A percentile compares a stretch with the other conserved stretches of the same genome.
These are phyloP conservation scores for Colletotrichum eremochloae DNA, from an alignment of 2,329 filamentous ascomycete species.

Conservation along the genomic window DNA sequence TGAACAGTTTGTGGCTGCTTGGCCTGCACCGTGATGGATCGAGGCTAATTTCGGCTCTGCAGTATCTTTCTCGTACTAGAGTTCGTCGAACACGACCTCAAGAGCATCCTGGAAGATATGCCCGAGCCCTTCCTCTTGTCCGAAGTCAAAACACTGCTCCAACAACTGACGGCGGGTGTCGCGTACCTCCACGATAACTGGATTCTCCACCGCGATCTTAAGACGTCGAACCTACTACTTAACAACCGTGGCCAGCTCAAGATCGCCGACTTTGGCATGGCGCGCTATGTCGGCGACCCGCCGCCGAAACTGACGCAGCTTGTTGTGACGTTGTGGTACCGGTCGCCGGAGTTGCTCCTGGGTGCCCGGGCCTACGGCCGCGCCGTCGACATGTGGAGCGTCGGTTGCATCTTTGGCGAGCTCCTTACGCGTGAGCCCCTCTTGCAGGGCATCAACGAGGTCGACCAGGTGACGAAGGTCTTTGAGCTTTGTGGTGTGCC, in stretches of 20 bases:
- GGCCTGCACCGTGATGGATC: conserved; percentile 50
- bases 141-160: conserved; percentile 90
- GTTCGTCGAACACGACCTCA: conserved; percentile 97
- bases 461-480: conserved; percentile 88
- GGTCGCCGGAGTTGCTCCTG: conserved; percentile 89
- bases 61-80: conserved; percentile 96
- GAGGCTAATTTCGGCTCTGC: conserved; percentile 46
- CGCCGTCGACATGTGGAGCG: conserved; percentile 93
- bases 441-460: conserved; percentile 91
- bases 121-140: conserved; percentile 91
- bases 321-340: conserved; percentile 98
- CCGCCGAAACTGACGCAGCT: conserved; percentile 86
- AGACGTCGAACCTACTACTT: conserved; percentile 93
- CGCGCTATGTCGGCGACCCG: conserved; percentile 86
- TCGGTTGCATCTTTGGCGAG: conserved; percentile 96
- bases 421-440: conserved; percentile 86
- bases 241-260: conserved; percentile 96
- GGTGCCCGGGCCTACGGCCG: conserved; percentile 81
- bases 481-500: conserved; percentile 92
- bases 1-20: conserved; percentile 61
- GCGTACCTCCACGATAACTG: conserved; percentile 88
- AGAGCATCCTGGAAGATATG: conserved; percentile 94
- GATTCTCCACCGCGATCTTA: conserved; percentile 94
- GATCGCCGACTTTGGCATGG: conserved; percentile 98
- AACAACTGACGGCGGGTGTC: conserved; percentile 84